Base-by-base conservation (phyloP, 805 yeast genomes). In the Candida sphagnicola region DNA sequence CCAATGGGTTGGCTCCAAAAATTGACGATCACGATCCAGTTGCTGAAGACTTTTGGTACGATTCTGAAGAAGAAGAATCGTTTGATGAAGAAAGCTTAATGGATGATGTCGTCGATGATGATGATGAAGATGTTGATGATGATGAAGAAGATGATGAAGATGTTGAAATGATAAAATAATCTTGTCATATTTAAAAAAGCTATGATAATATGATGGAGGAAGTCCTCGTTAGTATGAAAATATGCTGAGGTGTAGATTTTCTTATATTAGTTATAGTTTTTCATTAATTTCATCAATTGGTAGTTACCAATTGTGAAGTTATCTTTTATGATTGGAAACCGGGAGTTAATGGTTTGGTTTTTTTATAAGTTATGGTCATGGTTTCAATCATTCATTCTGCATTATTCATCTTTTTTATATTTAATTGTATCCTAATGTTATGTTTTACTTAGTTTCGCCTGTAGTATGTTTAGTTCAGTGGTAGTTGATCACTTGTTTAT, bases 1-100 rank as follows among this genome's bases (percentile, higher is more conserved):
- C 68, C 28, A 56, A 53, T 41, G 53, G 53, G 44, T 56, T 48
- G 50, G 56, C 49, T 12, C 51, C 57, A 21, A 55, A 56, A 44
- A 71, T 68, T 41, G 79, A 68, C 12, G 73, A 67, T 31, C 73
- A 70, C 30, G 79, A 81, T 37, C 80, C 77, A 4, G 81, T 82
- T 24, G 90, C 84, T 48, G 93, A 85, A 52, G 85, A 83, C 54
- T 85, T 85, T 49, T 85, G 93, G 93, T 84, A 82, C 56, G 93
- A 83, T 44, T 59, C 67, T 41, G 74, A 67, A 39, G 74, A 64
- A 40, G 62, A 61, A 40, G 73, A 67, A 45, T 62, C 70, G 48
- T 68, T 67, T 44, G 74, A 69, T 35, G 74, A 68, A 44, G 73
- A 67, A 43, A 67, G 73, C 52, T 57, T 69, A 39, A 67, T 67